Evolutionary conservation across 2,329 filamentous ascomycete genomes (phyloP).

Genomic region (Colletotrichum spaethianum): DNA sequence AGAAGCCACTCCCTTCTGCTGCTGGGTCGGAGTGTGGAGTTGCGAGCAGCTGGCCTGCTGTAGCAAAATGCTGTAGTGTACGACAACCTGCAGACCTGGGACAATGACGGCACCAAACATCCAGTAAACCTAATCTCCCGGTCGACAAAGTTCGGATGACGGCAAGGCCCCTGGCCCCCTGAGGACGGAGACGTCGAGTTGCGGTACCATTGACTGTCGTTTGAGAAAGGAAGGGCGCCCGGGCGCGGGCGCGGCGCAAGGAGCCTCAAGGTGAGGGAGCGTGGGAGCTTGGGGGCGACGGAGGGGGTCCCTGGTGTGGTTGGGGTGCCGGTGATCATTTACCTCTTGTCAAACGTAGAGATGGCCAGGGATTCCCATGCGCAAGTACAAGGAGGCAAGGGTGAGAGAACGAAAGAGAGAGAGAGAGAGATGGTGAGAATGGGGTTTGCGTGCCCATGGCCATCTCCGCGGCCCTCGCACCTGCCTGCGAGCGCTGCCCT

Average conservation of each 20-base stretch:
- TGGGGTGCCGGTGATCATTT: not conserved
- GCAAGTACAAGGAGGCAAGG: not conserved
- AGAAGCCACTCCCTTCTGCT: not conserved
- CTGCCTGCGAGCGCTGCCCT: not conserved
- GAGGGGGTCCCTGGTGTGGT: conserved; percentile 15
- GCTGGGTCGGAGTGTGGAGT: not conserved
- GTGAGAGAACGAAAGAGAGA: too few relatives aligned
- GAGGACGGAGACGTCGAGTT: not conserved
- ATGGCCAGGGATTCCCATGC: conserved; percentile 5
- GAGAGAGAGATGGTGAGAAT: not conserved
- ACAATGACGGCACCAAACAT: conserved; percentile 31
- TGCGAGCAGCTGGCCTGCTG: not conserved
- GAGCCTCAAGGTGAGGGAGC: not conserved
- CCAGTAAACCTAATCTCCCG: conserved; percentile 31
- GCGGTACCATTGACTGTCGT: conserved; percentile 14
- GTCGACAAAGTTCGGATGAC: conserved; percentile 36
- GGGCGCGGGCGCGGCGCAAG: not conserved
- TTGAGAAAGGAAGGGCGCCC: conserved; percentile 26
- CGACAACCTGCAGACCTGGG: not conserved
- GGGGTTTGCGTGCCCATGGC: not conserved
- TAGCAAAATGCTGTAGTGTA: not conserved
- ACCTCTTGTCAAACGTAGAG: conserved; percentile 12
- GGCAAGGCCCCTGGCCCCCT: conserved; percentile 8
- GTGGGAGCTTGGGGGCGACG: not conserved
- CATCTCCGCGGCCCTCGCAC: not conserved